A percentile compares a stretch with the other conserved stretches of the same genome.
Evolutionary conservation across 1,284 basidiomycete genomes (phyloP).

Genomic region (Ustilago xerochloae): DNA sequence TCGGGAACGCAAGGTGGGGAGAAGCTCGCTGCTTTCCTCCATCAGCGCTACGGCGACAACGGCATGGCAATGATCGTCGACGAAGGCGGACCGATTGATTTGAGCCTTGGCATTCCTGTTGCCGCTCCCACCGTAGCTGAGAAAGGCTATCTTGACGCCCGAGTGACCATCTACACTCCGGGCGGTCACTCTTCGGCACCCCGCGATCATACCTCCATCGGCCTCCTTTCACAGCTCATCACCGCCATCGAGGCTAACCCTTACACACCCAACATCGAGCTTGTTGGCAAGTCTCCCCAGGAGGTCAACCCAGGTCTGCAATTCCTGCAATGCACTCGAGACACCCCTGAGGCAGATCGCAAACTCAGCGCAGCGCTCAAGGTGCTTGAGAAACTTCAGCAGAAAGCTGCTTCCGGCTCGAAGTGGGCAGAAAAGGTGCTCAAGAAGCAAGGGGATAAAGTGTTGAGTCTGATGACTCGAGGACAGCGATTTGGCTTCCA

Average conservation of each 20-base stretch:
- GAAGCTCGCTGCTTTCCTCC: conserved; percentile 41
- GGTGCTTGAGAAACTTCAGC: conserved; percentile 67
- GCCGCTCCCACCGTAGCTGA: conserved; percentile 73
- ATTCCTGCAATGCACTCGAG: conserved; percentile 71
- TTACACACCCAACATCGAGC: conserved; percentile 67
- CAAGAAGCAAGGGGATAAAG: conserved; percentile 22
- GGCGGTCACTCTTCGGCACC: conserved; percentile 79
- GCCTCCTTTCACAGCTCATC: conserved; percentile 74
- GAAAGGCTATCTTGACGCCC: conserved; percentile 74
- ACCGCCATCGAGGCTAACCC: conserved; percentile 74
- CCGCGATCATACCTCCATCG: conserved; percentile 74
- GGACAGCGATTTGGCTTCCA: conserved; percentile 71
- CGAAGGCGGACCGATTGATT: conserved; percentile 54
- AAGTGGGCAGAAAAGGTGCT: conserved; percentile 5
- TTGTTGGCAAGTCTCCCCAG: conserved; percentile 19
- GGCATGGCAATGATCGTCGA: conserved; percentile 61
- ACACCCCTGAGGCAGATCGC: conserved; percentile 71
- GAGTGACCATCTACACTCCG: conserved; percentile 66
- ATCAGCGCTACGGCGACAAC: conserved; percentile 49
- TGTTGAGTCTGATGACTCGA: conserved; percentile 6
- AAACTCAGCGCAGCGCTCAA: conserved; percentile 69
- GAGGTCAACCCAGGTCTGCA: conserved; percentile 69
- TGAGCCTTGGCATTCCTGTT: conserved; percentile 45
- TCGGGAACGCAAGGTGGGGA: conserved; percentile 60
- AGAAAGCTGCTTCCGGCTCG: not conserved